These are phyloP conservation scores for Penicillium sp. DNA, from an alignment of 2,329 filamentous ascomycete genomes.

Conservation along the genomic window DNA sequence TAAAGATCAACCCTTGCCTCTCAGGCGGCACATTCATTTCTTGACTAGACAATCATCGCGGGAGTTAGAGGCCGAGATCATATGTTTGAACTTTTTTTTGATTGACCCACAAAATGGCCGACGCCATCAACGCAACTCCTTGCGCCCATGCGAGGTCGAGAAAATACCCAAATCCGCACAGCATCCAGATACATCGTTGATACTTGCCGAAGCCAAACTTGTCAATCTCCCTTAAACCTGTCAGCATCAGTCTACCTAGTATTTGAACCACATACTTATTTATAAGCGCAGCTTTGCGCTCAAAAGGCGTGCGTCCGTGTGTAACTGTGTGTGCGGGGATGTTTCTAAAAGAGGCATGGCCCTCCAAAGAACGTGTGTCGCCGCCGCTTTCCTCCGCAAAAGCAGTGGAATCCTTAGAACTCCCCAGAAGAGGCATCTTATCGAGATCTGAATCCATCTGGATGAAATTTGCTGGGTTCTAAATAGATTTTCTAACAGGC, in stretches of 20 bases:
- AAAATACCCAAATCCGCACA: conserved; percentile 19
- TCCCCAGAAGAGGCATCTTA: not conserved
- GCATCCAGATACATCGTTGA: conserved; percentile 16
- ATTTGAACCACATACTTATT: conserved; percentile 1
- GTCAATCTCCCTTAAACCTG: conserved; percentile 13
- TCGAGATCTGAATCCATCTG: not conserved
- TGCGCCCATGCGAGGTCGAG: conserved; percentile 19
- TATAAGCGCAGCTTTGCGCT: conserved; percentile 10
- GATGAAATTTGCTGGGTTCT: too few species aligned
- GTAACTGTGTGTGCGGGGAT: not conserved
- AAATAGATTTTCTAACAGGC: too few species aligned
- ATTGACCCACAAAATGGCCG: conserved; percentile 11
- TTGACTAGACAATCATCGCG: not conserved
- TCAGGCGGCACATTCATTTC: not conserved
- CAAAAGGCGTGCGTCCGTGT: not conserved
- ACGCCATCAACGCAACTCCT: conserved; percentile 15
- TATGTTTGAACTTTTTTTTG: too few species aligned
- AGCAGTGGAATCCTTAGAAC: not conserved
- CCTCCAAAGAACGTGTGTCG: not conserved
- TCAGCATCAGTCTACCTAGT: not conserved
- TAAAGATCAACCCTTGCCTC: not conserved
- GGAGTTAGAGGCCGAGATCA: not conserved
- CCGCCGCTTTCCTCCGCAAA: not conserved
- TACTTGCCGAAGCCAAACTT: conserved; percentile 20
- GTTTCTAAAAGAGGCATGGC: not conserved